Conservation (phyloP, 148 eudicot genomes). For the Silene latifolia region DNA sequence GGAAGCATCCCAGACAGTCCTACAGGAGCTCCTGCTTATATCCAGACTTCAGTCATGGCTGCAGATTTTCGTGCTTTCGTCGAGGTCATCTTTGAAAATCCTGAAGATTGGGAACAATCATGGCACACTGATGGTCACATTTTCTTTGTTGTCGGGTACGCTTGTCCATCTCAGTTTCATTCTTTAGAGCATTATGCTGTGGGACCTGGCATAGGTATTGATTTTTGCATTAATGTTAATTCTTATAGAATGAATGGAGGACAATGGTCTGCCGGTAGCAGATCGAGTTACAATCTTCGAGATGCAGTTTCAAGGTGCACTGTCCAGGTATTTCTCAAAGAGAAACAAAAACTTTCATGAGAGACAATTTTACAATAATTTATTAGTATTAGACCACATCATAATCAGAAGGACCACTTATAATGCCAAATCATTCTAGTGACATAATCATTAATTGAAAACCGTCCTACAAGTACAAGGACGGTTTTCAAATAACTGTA, state of each 20-base stretch:
- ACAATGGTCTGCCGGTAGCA: constrained; percentile 51
- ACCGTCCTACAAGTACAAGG: too few relatives aligned
- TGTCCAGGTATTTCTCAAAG: constrained; percentile 40
- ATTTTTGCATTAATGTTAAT: neutral
- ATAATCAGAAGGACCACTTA: too few relatives aligned
- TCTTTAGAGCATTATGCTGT: neutral
- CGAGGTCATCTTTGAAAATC: constrained; percentile 52
- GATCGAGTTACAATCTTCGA: constrained; percentile 46
- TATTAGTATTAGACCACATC: too few relatives aligned
- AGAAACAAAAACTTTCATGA: too few relatives aligned
- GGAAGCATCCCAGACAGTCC: constrained; percentile 59
- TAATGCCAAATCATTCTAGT: too few relatives aligned
- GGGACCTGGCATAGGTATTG: neutral
- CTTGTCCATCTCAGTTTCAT: neutral
- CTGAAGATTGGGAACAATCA: constrained; percentile 43
- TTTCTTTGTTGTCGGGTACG: constrained; percentile 50
- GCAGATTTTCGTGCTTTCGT: constrained; percentile 49
- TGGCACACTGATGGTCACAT: constrained; percentile 60
- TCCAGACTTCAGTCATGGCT: constrained; percentile 57
- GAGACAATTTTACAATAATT: too few relatives aligned
- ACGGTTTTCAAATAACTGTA: too few relatives aligned
- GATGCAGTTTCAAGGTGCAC: constrained; percentile 55
- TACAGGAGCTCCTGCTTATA: constrained; percentile 35
- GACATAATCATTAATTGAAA: too few relatives aligned
- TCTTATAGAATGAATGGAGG: constrained; percentile 57